These are phyloP conservation scores for Lactarius quietus DNA, from an alignment of 768 basidiomycete genomes.

Conservation along the genomic window DNA sequence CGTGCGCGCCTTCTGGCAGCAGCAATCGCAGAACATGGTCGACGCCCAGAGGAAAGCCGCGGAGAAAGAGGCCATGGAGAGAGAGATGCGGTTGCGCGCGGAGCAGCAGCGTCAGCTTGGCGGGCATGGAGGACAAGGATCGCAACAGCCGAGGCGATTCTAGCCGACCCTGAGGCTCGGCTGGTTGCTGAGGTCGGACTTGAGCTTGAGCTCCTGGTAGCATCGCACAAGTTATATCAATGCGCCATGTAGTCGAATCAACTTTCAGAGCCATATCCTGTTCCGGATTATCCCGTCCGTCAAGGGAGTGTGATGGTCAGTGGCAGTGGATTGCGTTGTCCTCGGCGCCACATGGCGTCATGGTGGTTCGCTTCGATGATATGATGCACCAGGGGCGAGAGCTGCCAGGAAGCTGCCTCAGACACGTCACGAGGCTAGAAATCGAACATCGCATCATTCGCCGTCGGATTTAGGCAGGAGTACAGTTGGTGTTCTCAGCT, in stretches of 20 bases:
- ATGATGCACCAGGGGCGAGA: too few relatives aligned
- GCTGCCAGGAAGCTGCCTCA: neutral
- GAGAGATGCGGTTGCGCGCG: conserved; percentile 6
- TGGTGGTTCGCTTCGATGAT: too few relatives aligned
- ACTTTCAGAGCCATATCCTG: neutral
- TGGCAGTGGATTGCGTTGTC: too few relatives aligned
- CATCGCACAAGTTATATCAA: neutral
- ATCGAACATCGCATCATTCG: neutral
- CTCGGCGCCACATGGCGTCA: too few relatives aligned
- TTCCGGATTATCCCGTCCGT: neutral
- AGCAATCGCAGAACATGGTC: conserved; percentile 6
- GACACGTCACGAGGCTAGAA: neutral
- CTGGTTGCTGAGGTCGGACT: neutral
- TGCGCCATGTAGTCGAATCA: neutral
- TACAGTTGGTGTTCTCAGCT: neutral
- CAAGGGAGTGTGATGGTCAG: neutral
- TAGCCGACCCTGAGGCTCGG: neutral
- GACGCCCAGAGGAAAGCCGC: conserved; percentile 13
- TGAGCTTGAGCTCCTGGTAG: neutral
- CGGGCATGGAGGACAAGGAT: conserved; percentile 19
- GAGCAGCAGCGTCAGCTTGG: conserved; percentile 13
- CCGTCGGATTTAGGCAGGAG: neutral
- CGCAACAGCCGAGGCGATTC: conserved; percentile 12
- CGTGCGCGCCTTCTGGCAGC: conserved; percentile 12
- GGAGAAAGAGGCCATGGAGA: conserved; percentile 15